A percentile compares a stretch with the other conserved stretches of the same genome.
Evolutionary conservation across 2,329 filamentous ascomycete genomes (phyloP).

Genomic region (Fusarium sp.): DNA sequence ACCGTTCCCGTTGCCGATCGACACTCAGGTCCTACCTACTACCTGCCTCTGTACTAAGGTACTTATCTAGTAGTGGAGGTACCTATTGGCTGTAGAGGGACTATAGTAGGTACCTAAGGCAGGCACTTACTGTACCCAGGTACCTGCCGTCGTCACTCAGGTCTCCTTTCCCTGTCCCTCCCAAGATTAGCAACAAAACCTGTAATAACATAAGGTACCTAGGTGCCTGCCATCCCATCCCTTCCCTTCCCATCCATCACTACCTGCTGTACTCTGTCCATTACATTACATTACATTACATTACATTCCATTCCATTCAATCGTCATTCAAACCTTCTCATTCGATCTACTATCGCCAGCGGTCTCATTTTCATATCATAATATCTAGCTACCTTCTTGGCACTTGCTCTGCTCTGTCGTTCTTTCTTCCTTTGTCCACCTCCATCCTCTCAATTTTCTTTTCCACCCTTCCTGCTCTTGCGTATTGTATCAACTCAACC

Average conservation of each 20-base stretch:
- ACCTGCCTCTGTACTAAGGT: no score
- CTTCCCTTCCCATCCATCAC: conserved; percentile 9
- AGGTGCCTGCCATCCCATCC: conserved; percentile 7
- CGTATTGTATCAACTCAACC: neutral
- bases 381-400: neutral
- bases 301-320: conserved; percentile 24
- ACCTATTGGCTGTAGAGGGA: no score
- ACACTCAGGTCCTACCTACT: conserved; percentile 5
- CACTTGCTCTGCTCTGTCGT: neutral
- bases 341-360: neutral
- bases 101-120: no score
- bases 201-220: neutral
- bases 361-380: conserved; percentile 10
- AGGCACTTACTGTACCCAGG: neutral
- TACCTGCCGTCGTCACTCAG: neutral
- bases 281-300: conserved; percentile 22
- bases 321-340: conserved; percentile 16
- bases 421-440: conserved; percentile 1
- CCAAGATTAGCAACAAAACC: conserved; percentile 1
- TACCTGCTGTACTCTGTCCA: neutral
- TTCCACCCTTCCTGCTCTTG: neutral
- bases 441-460: neutral
- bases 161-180: neutral
- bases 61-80: no score
- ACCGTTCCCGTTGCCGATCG: conserved; percentile 37